Evolutionary conservation across 352 stramenopile genomes (phyloP), one percentile per base, ranked within the genome.

Genomic region (Phytophthora capsici): DNA sequence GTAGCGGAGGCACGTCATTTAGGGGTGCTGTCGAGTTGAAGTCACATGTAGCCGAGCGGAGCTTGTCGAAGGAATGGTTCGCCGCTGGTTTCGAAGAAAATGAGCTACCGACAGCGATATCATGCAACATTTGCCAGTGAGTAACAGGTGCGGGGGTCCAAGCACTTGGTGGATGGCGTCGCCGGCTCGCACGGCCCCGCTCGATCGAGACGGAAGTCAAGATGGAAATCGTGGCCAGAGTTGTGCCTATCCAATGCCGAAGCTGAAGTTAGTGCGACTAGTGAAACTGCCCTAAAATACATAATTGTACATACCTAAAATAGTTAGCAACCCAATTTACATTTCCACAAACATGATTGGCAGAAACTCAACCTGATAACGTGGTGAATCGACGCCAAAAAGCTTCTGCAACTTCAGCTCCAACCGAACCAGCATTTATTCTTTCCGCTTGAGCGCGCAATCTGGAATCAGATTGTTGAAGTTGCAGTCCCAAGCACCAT

Each of bases 401-500:
- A 19, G 14, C 6, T 41, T 19, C n/a, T 23, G 38, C 28, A 34
- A 4, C 28, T 45, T 48, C 12, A 41, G 36, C 14, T 41, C 14
- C 4, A 41, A 40, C n/a, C n/a, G n/a, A n/a, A n/a, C n/a, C n/a
- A n/a, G n/a, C n/a, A n/a, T n/a, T n/a, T n/a, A n/a, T n/a, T n/a
- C n/a, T n/a, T n/a, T n/a, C n/a, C n/a, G 1, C 25, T 28, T 28
- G 1, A 28, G 25, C 25, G 7, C 13, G 23, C 22, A 32, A 25
- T 41, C 36, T 49, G 49, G 55, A 62, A 62, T 62, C 50, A 61
- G 51, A 56, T 56, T 51, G 28, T 67, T 67, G 59, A 62, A 67
- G 59, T 67, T 67, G 50, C 59, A 38, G 50, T 49, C 7, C n/a
- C 38, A 45, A 23, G 38, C 32, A 66, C 40, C 58, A 63, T 63